Conservation (phyloP, 345 rosid genomes). For the Cardamine resedifolia region DNA sequence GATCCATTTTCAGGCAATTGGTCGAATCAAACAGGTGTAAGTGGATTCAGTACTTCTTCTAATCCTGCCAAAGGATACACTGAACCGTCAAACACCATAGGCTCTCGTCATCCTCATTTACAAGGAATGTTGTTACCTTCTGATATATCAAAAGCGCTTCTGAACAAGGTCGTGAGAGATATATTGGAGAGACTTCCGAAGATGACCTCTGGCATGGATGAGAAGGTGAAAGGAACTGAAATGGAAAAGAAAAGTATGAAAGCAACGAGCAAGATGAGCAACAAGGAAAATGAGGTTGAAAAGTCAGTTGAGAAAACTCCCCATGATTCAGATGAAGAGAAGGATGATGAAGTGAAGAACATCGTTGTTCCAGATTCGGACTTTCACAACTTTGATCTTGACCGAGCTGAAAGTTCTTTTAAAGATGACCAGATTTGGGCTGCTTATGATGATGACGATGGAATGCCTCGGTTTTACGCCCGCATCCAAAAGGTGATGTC, state of each 20-base stretch:
- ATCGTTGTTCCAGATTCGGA: conserved; percentile 91
- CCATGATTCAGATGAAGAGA: conserved; percentile 29
- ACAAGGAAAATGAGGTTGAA: conserved; percentile 26
- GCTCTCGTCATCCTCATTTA: conserved; percentile 37
- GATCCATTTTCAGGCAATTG: conserved; percentile 40
- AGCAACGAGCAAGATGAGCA: conserved; percentile 27
- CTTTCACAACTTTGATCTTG: conserved; percentile 86
- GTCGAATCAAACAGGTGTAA: conserved; percentile 37
- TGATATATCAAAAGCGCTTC: conserved; percentile 55
- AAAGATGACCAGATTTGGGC: conserved; percentile 92
- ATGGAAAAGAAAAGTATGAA: conserved; percentile 38
- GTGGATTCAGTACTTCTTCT: conserved; percentile 33
- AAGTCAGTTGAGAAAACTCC: conserved; percentile 13
- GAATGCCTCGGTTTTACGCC: conserved; percentile 97
- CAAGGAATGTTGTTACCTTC: conserved; percentile 48
- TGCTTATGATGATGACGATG: conserved; percentile 88
- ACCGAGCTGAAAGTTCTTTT: conserved; percentile 70
- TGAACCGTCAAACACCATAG: conserved; percentile 37
- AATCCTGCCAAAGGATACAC: conserved; percentile 39
- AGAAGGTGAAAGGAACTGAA: conserved; percentile 30
- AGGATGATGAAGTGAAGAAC: conserved; percentile 30
- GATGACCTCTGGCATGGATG: conserved; percentile 41
- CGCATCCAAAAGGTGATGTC: conserved; percentile 86
- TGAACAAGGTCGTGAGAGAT: conserved; percentile 46
- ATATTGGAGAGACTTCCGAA: conserved; percentile 49